Conservation (phyloP, 352 stramenopile genomes). For the Globisporangium iwayamae region DNA sequence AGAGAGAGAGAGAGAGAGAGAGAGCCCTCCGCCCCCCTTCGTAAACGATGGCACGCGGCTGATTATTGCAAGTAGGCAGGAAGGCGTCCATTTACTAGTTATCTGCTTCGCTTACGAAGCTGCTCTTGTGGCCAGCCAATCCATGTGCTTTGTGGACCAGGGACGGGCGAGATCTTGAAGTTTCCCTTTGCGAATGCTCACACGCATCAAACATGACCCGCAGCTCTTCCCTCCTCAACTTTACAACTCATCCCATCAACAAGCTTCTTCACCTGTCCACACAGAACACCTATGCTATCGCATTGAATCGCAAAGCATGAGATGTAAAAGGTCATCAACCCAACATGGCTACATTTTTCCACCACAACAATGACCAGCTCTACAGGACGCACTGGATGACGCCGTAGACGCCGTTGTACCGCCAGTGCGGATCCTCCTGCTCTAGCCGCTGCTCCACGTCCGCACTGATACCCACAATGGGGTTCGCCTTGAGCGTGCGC, state of each 20-base stretch:
- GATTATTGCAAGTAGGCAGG: too few species aligned
- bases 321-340: background rate
- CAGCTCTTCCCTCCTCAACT: background rate
- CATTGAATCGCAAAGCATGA: background rate
- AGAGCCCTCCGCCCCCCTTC: too few species aligned
- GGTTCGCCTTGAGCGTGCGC: slow-evolving; percentile 71
- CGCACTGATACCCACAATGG: slow-evolving; percentile 47
- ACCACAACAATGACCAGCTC: background rate
- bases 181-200: background rate
- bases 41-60: too few species aligned
- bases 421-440: slow-evolving; percentile 51
- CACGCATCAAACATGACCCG: background rate
- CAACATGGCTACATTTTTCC: background rate
- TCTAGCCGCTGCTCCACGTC: slow-evolving; percentile 43
- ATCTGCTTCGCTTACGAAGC: too few species aligned
- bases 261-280: background rate
- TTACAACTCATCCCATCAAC: background rate
- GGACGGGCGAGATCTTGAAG: background rate
- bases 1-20: too few species aligned
- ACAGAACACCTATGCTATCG: background rate
- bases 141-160: too few species aligned
- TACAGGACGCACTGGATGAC: slow-evolving; percentile 62
- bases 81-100: too few species aligned
- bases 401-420: slow-evolving; percentile 63
- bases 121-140: too few species aligned